Conservation (phyloP, 75 land plant genomes). For the Pinus albicaulis region DNA sequence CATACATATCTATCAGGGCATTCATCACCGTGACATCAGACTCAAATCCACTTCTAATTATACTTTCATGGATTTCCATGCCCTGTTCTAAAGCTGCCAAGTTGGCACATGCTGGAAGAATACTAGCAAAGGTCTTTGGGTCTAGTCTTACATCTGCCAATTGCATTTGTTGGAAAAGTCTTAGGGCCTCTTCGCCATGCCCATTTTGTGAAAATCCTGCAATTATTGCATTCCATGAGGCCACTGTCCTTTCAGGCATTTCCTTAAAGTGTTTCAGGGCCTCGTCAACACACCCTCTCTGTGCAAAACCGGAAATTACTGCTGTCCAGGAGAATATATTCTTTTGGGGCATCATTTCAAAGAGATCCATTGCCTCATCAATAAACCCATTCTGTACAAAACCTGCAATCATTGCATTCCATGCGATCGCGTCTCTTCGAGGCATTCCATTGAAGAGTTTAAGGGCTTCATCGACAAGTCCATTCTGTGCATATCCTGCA, state of each 20-base stretch:
- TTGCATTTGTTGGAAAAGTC: slow-evolving; percentile 42
- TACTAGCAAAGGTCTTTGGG: slow-evolving; percentile 29
- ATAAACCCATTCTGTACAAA: slow-evolving; percentile 42
- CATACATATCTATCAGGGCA: slow-evolving; percentile 50
- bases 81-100: slow-evolving; percentile 29
- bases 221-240: slow-evolving; percentile 56
- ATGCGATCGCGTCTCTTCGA: slow-evolving; percentile 35
- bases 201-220: slow-evolving; percentile 39
- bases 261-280: slow-evolving; percentile 46
- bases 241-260: slow-evolving; percentile 25
- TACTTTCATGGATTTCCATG: slow-evolving; percentile 17
- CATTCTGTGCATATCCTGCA: slow-evolving; percentile 18
- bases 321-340: slow-evolving; percentile 63
- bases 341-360: slow-evolving; percentile 27
- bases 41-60: slow-evolving; percentile 9
- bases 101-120: slow-evolving; percentile 45
- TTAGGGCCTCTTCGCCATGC: slow-evolving; percentile 26
- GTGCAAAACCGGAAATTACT: slow-evolving; percentile 40
- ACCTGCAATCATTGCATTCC: slow-evolving; percentile 58
- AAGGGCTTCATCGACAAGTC: slow-evolving; percentile 17
- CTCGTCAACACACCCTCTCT: slow-evolving; percentile 15
- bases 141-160: slow-evolving; percentile 26
- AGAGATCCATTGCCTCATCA: slow-evolving; percentile 22
- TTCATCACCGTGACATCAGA: slow-evolving; percentile 36
- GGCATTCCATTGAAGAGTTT: slow-evolving; percentile 45